Evolutionary conservation across 495 filamentous ascomycete species (phyloP).

Genomic region (Aspergillus biplanus): DNA sequence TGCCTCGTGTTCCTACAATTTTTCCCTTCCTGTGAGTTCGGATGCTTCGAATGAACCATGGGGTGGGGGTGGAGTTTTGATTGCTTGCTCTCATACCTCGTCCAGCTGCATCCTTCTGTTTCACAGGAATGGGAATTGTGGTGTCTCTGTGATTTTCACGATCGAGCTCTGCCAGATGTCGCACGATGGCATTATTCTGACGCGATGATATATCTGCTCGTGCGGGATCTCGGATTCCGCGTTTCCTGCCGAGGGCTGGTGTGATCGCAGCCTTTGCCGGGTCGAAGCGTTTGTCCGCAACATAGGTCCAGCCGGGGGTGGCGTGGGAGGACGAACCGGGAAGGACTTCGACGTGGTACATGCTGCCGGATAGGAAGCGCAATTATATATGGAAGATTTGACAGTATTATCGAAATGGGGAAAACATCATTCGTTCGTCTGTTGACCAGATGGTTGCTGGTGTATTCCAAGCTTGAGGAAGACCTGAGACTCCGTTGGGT

Average conservation of each 20-base stretch:
- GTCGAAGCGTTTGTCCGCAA: slow-evolving; percentile 71
- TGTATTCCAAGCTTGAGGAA: not conserved
- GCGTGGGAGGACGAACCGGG: slow-evolving; percentile 65
- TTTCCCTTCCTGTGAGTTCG: not conserved
- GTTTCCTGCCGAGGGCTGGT: slow-evolving; percentile 63
- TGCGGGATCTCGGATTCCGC: slow-evolving; percentile 60
- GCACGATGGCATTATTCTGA: slow-evolving; percentile 74
- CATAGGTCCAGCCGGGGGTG: slow-evolving; percentile 87
- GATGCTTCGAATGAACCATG: too few relatives aligned
- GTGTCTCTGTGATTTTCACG: slow-evolving; percentile 76
- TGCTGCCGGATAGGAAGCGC: slow-evolving; percentile 24
- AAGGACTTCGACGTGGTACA: slow-evolving; percentile 75
- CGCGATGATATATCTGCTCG: slow-evolving; percentile 68
- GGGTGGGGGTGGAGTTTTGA: too few relatives aligned
- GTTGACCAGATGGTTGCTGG: not conserved
- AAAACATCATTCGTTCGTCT: too few relatives aligned
- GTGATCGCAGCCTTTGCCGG: slow-evolving; percentile 62
- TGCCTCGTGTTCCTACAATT: slow-evolving; percentile 41
- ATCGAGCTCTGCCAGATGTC: slow-evolving; percentile 80
- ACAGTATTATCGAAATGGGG: too few relatives aligned
- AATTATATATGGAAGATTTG: not conserved
- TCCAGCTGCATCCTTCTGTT: slow-evolving; percentile 50
- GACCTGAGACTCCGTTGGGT: not conserved
- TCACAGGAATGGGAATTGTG: slow-evolving; percentile 64
- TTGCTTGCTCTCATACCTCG: slow-evolving; percentile 38